Conservation (phyloP, 768 basidiomycete species). For the Dioszegia crocea region DNA sequence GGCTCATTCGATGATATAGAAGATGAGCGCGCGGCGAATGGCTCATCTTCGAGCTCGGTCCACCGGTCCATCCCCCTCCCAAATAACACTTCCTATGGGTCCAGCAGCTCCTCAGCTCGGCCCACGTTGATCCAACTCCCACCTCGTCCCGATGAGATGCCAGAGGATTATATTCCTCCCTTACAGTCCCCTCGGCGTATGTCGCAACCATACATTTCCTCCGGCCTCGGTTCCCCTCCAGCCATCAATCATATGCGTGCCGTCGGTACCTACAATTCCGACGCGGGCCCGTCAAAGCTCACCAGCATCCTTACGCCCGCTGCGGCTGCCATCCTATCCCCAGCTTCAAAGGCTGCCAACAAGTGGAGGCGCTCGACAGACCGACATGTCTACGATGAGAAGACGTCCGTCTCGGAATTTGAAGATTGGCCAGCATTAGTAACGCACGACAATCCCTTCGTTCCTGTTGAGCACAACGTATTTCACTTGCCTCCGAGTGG, state of each 20-base stretch:
- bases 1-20: conserved; percentile 29
- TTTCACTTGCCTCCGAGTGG: conserved; percentile 37
- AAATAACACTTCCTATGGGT: neutral
- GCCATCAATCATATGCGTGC: conserved; percentile 7
- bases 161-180: conserved; percentile 28
- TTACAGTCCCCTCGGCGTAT: conserved; percentile 26
- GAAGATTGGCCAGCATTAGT: conserved; percentile 13
- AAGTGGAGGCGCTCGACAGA: conserved; percentile 35
- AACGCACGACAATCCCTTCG: conserved; percentile 44
- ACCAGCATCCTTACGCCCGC: conserved; percentile 30
- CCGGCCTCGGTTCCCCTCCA: conserved; percentile 34
- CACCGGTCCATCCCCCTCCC: neutral
- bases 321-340: conserved; percentile 24
- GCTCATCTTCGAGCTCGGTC: neutral
- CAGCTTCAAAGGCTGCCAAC: conserved; percentile 33
- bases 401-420: neutral
- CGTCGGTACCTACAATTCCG: neutral
- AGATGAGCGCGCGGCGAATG: neutral
- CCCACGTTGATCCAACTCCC: conserved; percentile 24
- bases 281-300: conserved; percentile 18
- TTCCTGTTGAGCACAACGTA: conserved; percentile 18
- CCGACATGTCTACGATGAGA: conserved; percentile 9
- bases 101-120: neutral
- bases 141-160: conserved; percentile 35
- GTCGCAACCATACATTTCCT: conserved; percentile 14